Base-by-base conservation (phyloP, 2,329 filamentous ascomycete species). In the Colletotrichum sp. region DNA sequence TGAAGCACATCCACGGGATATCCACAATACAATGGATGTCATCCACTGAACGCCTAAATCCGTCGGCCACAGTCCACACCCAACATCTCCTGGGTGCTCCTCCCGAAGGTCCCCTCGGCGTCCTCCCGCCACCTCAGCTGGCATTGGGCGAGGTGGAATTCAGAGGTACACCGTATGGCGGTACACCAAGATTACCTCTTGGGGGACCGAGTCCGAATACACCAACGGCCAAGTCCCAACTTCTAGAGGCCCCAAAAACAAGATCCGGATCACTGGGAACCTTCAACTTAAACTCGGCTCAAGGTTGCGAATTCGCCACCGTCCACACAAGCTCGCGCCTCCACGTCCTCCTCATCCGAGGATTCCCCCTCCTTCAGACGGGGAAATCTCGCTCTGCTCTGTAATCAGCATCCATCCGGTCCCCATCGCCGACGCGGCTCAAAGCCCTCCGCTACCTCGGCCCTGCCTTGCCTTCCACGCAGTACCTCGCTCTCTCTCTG, bases 221-320 rank as follows among this genome's bases (percentile, higher is more conserved):
- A 52, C 65, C 34, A 16, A 55, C 36, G 12, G 32, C 10, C 21
- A 36, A 64, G 55, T 28, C 55, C 55, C 55, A 13, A 18, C 16
- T 18, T 32, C 64, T 10, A 30, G 24, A 32, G 64, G 13, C 34
- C 28, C 28, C 8, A 16, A 24, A 63, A 63, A 30, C 65, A 73
- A 32, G 65, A 69, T 55, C 69, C 72, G 72, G 62, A 39, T 75
- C 62, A n/a, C 57, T 76, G 73, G 69, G 69, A 72, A 72, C 36
- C 24, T 16, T 21, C 70, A 72, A 62, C 49, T 60, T 66, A 66
- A 65, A 60, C 44, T 32, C 21, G 15, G 26, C 68, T 32, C 16
- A 36, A 52, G n/a, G 30, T 65, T 16, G 60, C n/a, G 59, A 71
- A 28, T 70, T 70, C 34, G 55, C 68, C 68, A 70, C 68, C 36